These are phyloP conservation scores for Colletotrichum tanaceti DNA, from an alignment of 2,329 filamentous ascomycete species.

Conservation along the genomic window DNA sequence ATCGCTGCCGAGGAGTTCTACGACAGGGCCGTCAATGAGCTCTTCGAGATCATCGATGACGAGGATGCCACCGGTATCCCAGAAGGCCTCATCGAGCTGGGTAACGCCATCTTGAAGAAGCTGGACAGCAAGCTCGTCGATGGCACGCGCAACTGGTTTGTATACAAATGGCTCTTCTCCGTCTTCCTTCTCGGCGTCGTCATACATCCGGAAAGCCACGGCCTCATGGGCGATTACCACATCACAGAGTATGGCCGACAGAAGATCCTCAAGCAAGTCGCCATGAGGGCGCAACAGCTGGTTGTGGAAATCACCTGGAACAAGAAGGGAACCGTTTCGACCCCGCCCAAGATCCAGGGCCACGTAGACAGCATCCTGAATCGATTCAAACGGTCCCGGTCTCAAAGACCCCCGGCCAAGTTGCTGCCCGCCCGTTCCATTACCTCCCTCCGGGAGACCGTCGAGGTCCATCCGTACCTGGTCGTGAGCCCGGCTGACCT, in stretches of 20 bases:
- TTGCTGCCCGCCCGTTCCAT: constrained; percentile 78
- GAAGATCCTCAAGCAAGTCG: constrained; percentile 82
- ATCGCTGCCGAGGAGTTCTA: constrained; percentile 91
- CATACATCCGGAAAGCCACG: constrained; percentile 85
- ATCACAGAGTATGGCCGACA: constrained; percentile 91
- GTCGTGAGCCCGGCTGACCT: constrained; percentile 84
- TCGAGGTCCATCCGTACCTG: constrained; percentile 82
- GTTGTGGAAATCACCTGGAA: constrained; percentile 83
- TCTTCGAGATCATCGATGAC: constrained; percentile 90
- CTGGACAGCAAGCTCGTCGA: constrained; percentile 78
- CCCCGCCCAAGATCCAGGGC: constrained; percentile 70
- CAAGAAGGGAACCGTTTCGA: constrained; percentile 70
- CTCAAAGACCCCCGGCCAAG: constrained; percentile 63
- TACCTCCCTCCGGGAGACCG: constrained; percentile 79
- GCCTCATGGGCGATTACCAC: constrained; percentile 87
- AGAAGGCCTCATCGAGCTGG: constrained; percentile 84
- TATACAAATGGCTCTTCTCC: constrained; percentile 93
- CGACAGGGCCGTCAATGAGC: constrained; percentile 78
- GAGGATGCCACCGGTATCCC: constrained; percentile 87
- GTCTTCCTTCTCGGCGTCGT: constrained; percentile 86
- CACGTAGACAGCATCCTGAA: constrained; percentile 79
- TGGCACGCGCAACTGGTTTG: constrained; percentile 82
- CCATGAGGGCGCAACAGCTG: constrained; percentile 80
- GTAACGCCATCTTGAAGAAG: constrained; percentile 83
- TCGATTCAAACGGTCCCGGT: constrained; percentile 68